Evolutionary conservation across 139 green algal species (phyloP), one percentile per base, ranked within the genome.

Genomic region (Chlamydomonas sp.): DNA sequence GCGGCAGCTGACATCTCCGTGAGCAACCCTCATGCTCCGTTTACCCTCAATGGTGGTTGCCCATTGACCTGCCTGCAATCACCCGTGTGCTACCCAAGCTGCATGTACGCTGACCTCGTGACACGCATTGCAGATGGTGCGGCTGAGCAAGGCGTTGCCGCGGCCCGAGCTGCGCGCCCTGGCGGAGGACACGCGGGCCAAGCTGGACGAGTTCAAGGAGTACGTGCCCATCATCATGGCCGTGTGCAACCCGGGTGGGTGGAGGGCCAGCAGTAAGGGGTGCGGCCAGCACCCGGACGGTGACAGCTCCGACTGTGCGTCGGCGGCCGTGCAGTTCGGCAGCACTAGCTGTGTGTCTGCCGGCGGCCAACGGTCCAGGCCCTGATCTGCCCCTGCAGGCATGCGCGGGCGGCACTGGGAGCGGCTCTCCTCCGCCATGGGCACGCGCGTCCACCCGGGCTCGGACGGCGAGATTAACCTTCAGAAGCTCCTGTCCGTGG

Each of bases 351-450:
- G 31, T 49, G 31, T 49, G 31, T 49, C 31, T 49, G 31, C 31
- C 31, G 31, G 31, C 31, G 31, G 31, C 31, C 31, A 49, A 49
- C 31, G 31, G 31, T 49, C 31, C 31, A 49, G 31, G 31, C 31
- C 31, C 31, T 49, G 31, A 49, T 49, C 31, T 49, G 31, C 31
- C 66, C 8, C 68, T 72, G 57, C 89, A 89, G 92, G 92, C 6
- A 94, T 96, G 87, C 89, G 92, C 10, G 83, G 77, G 2, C 85
- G 93, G 68, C 93, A 96, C 89, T 96, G 93, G 93, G 83, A 91
- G 58, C 49, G 74, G 5, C 88, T 96, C 57, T 93, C 92, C 0
- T 71, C 84, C 4, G 79, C 85, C 14, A 74, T 92, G 79, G 89
- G 89, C 2, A 78, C 62, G 49, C 64, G 63, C 15, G 80, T 90